phyloP scores from a whole-genome alignment of 495 filamentous ascomycete species.

The Pyronema omphalodes region DNA sequence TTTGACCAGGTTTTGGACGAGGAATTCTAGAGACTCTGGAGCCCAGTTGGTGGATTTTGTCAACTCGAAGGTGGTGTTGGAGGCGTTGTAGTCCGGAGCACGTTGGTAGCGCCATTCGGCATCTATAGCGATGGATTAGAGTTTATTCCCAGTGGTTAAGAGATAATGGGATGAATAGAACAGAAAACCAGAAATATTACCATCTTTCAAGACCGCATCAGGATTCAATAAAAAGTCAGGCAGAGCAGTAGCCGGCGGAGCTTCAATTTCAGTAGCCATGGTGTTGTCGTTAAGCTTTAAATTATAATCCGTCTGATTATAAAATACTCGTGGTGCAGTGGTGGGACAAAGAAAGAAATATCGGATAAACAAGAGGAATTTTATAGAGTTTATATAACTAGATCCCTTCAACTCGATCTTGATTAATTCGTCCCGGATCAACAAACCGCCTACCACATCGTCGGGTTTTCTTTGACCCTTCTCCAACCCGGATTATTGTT shows the following conservation, averaged over 20 bases:
- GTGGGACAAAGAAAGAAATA: no score
- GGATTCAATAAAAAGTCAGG: constrained; percentile 44
- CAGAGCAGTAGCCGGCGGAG: constrained; percentile 20
- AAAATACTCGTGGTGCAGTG: no score
- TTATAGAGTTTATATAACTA: no score
- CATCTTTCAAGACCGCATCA: constrained; percentile 40
- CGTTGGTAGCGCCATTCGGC: constrained; percentile 40
- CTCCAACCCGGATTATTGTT: no score
- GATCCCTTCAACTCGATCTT: no score
- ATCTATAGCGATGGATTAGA: constrained; percentile 2
- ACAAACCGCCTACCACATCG: no score
- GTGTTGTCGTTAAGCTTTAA: background rate
- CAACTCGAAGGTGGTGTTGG: constrained; percentile 23
- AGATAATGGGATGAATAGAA: background rate
- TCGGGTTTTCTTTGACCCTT: no score
- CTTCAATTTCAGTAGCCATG: background rate
- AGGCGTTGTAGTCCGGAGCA: constrained; percentile 43
- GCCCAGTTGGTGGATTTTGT: constrained; percentile 37
- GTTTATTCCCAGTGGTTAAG: background rate
- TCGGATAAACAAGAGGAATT: no score
- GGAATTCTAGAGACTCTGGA: constrained; percentile 35
- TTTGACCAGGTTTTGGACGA: constrained; percentile 52
- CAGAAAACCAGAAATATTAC: constrained; percentile 1
- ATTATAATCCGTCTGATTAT: no score
- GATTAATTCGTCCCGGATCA: no score